Conservation (phyloP, 2,329 filamentous ascomycete genomes). For the Penicillium brasilianum region DNA sequence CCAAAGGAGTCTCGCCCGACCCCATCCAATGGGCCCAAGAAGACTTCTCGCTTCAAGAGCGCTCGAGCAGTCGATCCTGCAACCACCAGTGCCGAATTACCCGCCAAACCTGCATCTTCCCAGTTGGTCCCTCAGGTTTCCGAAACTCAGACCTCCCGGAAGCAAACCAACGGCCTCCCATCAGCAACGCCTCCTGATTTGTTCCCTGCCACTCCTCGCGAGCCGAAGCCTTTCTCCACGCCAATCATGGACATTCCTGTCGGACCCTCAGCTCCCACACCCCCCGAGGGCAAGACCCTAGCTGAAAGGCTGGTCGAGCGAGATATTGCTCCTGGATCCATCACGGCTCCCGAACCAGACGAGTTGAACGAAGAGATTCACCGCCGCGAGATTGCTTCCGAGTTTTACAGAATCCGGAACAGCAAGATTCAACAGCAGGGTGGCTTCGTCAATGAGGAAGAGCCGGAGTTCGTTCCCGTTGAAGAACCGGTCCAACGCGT, state of each 20-base stretch:
- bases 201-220: constrained; percentile 45
- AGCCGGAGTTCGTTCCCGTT: constrained; percentile 68
- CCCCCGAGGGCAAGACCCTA: constrained; percentile 57
- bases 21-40: constrained; percentile 40
- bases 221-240: constrained; percentile 47
- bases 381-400: constrained; percentile 76
- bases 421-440: constrained; percentile 81
- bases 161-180: constrained; percentile 28
- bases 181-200: constrained; percentile 37
- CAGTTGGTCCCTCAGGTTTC: constrained; percentile 26
- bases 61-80: constrained; percentile 28
- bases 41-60: constrained; percentile 52
- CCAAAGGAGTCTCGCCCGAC: constrained; percentile 22
- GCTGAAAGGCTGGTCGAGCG: constrained; percentile 65
- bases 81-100: neutral
- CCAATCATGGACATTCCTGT: constrained; percentile 37
- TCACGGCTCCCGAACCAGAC: constrained; percentile 57
- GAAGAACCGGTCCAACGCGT: constrained; percentile 58
- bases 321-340: constrained; percentile 38
- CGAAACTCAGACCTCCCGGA: constrained; percentile 27
- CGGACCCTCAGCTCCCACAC: constrained; percentile 34
- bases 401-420: constrained; percentile 84
- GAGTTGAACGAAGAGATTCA: constrained; percentile 75
- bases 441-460: constrained; percentile 76
- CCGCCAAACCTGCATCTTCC: constrained; percentile 15